phyloP scores from a whole-genome alignment of 345 rosid species.

The Ceriops zippeliana region DNA sequence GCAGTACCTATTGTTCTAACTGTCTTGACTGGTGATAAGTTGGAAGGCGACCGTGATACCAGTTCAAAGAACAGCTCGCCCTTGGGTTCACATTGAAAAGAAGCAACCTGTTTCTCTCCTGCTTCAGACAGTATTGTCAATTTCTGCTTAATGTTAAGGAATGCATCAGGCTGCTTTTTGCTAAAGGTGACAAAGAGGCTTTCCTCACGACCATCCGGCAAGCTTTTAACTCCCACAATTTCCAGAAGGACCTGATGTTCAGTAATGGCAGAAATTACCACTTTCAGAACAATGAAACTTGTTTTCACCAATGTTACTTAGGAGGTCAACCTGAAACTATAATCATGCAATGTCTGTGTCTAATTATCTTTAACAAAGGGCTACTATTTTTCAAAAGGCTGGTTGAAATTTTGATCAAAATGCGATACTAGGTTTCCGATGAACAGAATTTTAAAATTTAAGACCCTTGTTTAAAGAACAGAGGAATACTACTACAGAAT shows the following conservation, averaged over 20 bases:
- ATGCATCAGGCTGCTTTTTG: slow-evolving; percentile 64
- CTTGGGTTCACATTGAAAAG: slow-evolving; percentile 69
- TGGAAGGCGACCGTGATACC: slow-evolving; percentile 50
- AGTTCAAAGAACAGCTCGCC: slow-evolving; percentile 82
- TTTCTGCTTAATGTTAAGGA: slow-evolving; percentile 55
- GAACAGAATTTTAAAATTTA: too few species aligned
- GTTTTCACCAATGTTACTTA: not conserved
- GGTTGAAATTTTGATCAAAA: too few species aligned
- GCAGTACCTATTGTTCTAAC: slow-evolving; percentile 53
- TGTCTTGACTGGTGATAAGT: slow-evolving; percentile 32
- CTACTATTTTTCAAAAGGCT: too few species aligned
- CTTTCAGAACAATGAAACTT: slow-evolving; percentile 1
- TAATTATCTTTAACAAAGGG: too few species aligned
- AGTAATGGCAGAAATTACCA: not conserved
- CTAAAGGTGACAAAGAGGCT: slow-evolving; percentile 53
- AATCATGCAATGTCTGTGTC: too few species aligned
- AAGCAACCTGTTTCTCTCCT: slow-evolving; percentile 59
- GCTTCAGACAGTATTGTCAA: slow-evolving; percentile 56
- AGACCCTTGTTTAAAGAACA: not conserved
- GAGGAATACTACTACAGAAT: not conserved
- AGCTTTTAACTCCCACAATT: slow-evolving; percentile 67
- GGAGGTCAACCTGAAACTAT: not conserved
- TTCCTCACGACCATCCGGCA: slow-evolving; percentile 64
- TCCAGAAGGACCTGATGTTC: slow-evolving; percentile 49
- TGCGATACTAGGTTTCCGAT: too few species aligned